Evolutionary conservation across 306 rosid genomes (phyloP).

Genomic region (Malus asiatica): DNA sequence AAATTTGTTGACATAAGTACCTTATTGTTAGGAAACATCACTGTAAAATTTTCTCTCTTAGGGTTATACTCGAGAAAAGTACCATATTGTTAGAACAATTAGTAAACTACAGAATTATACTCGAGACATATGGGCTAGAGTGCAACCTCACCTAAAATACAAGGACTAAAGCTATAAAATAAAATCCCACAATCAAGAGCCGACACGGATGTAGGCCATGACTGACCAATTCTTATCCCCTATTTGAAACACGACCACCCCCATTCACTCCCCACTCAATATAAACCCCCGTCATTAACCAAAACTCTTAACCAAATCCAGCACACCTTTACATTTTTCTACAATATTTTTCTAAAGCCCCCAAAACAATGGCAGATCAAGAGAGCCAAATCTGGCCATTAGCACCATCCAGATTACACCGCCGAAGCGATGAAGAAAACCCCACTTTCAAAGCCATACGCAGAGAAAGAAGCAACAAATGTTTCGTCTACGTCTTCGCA

Average conservation of each 20-base stretch:
- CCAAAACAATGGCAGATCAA: conserved; percentile 20
- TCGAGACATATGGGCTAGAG: neutral
- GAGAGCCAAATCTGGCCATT: conserved; percentile 31
- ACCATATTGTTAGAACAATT: too few relatives aligned
- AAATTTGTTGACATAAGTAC: too few relatives aligned
- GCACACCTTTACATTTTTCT: neutral
- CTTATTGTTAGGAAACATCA: too few relatives aligned
- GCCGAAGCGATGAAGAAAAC: conserved; percentile 26
- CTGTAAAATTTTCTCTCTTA: too few relatives aligned
- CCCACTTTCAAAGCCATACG: conserved; percentile 21
- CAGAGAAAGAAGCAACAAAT: conserved; percentile 41
- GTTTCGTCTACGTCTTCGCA: conserved; percentile 46
- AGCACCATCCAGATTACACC: conserved; percentile 10
- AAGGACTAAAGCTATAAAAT: neutral
- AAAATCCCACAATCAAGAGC: neutral
- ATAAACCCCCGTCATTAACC: neutral
- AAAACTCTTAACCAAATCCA: neutral
- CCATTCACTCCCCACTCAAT: neutral
- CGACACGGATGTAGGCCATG: neutral
- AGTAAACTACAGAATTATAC: too few relatives aligned
- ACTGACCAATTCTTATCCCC: neutral
- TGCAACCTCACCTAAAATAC: neutral
- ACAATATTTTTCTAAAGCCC: neutral
- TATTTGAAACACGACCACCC: neutral
- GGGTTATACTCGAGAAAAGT: neutral